Evolutionary conservation across 768 basidiomycete species (phyloP).

Genomic region (Guyanaporus albipodus): DNA sequence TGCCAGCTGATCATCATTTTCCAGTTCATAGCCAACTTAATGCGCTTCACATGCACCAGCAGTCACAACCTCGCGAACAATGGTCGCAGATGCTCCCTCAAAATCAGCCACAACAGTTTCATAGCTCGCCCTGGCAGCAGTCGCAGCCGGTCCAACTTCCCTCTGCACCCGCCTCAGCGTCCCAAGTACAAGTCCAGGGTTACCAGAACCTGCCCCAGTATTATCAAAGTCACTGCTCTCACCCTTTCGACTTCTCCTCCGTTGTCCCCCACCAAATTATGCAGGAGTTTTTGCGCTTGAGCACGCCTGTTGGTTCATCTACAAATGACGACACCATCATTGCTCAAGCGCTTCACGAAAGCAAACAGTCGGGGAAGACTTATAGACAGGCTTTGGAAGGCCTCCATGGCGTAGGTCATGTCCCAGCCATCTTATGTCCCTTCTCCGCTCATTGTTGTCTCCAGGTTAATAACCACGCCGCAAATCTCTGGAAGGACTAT

Average conservation of each 20-base stretch:
- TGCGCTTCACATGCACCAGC: conserved; percentile 18
- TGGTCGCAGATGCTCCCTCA: conserved; percentile 27
- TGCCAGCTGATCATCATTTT: conserved; percentile 15
- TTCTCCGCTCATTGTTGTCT: conserved; percentile 4
- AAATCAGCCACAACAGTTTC: conserved; percentile 28
- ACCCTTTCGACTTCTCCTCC: conserved; percentile 32
- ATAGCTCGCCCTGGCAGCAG: conserved; percentile 30
- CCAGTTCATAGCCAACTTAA: conserved; percentile 7
- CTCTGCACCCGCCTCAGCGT: conserved; percentile 30
- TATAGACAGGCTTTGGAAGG: conserved; percentile 66
- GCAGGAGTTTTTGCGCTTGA: conserved; percentile 53
- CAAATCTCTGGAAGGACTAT: conserved; percentile 77
- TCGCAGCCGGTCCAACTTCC: conserved; percentile 32
- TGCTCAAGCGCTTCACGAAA: conserved; percentile 42
- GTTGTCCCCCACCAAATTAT: conserved; percentile 49
- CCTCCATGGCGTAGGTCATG: conserved; percentile 55
- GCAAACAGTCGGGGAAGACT: conserved; percentile 39
- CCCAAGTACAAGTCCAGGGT: conserved; percentile 18
- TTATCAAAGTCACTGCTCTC: conserved; percentile 17
- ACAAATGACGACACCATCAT: conserved; percentile 57
- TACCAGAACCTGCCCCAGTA: conserved; percentile 19
- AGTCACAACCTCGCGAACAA: conserved; percentile 17
- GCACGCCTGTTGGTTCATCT: conserved; percentile 46
- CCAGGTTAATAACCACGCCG: conserved; percentile 44
- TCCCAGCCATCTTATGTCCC: background rate